Evolutionary conservation across 2,329 filamentous ascomycete genomes (phyloP), one percentile per base, ranked within the genome.

Genomic region (Cercospora citrullina): DNA sequence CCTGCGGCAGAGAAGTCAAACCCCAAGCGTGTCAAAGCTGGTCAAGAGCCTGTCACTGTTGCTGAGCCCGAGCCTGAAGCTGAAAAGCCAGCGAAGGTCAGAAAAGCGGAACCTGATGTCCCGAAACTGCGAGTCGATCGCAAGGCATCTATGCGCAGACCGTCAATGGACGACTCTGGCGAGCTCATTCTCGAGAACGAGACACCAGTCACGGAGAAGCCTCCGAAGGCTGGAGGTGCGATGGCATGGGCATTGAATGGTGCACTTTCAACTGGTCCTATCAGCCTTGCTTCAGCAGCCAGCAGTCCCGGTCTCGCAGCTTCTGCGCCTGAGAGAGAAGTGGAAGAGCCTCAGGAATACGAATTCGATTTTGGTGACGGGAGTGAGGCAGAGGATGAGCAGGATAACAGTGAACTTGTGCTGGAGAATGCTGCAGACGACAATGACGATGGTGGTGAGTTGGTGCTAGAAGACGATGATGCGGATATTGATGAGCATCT

Each of bases 231-330:
- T 16, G 36, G 67, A 60, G 72, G 64, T 18, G 72, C 71, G 9
- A 75, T 75, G 74, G 72, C 72, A 3, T 74, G 77, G 23, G 76
- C 75, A 8, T 64, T 78, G 3, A 70, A 70, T 28, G 75, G 76
- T 2, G 72, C 74, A 28, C 70, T 80, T 1, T 77, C 76, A 23
- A 74, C 75, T 28, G 81, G 81, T 3, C 82, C 82, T 2, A 82
- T 83, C 55, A 80, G 77, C 16, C 75, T 83, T 42, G 79, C 78
- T 16, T 81, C 79, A 68, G 82, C 81, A 0, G 80, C 81, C 7
- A 82, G 76, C 66, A 81, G 67, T 66, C 76, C 72, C 42, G 75
- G 72, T 36, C 71, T 65, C 3, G 63, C 64, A 21, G 73, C 72
- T 26, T 74, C 74, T 14, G 66, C 68, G 51, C 64, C 68, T 7